A percentile compares a stretch with the other conserved stretches of the same genome.
Evolutionary conservation across 1,284 basidiomycete species (phyloP).

Genomic region (Xerocomus cyaneibrunnescens): DNA sequence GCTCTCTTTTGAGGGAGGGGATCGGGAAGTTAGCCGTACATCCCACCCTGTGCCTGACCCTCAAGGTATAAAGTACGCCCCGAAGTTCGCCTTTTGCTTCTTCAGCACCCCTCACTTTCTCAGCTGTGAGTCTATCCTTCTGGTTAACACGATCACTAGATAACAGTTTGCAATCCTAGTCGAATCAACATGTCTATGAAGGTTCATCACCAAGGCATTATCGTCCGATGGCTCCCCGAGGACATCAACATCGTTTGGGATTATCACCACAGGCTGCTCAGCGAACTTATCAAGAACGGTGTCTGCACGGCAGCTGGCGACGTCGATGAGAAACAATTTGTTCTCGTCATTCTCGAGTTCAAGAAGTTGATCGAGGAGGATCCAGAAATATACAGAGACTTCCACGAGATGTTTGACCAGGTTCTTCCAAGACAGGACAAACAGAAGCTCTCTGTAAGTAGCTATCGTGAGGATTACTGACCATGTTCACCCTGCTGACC

Average conservation of each 20-base stretch:
- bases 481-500: neutral
- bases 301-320: conserved; percentile 3
- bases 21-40: neutral
- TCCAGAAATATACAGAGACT: conserved; percentile 40
- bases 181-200: conserved; percentile 9
- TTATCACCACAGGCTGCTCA: conserved; percentile 9
- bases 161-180: neutral
- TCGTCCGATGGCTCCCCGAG: conserved; percentile 23
- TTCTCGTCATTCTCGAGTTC: conserved; percentile 41
- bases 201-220: neutral
- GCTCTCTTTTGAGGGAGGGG: neutral
- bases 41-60: neutral
- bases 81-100: neutral
- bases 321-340: conserved; percentile 12
- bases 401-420: conserved; percentile 35
- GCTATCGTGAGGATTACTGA: neutral
- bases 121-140: conserved; percentile 1
- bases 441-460: conserved; percentile 11
- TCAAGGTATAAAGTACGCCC: conserved; percentile 10
- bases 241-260: conserved; percentile 12
- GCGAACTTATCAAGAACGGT: conserved; percentile 3
- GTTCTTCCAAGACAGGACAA: conserved; percentile 6
- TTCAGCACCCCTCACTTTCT: neutral
- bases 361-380: conserved; percentile 42
- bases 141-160: neutral